Conservation (phyloP, 202 grass and related monocot species). For the Brachypodium distachyon region DNA sequence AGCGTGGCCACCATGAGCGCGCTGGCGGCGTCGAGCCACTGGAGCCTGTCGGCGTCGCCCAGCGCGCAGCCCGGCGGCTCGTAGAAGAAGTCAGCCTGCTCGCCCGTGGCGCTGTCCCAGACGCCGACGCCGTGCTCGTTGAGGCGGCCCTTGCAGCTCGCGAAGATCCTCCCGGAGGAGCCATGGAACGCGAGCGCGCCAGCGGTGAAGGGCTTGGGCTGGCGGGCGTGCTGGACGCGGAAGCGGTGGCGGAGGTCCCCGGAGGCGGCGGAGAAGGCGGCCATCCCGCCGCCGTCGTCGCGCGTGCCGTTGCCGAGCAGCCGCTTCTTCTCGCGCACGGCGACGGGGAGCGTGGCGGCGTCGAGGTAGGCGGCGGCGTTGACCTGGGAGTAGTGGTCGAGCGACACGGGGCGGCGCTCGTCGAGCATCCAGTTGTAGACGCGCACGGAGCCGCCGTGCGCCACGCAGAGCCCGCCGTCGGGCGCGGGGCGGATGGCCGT, state of each 20-base stretch:
- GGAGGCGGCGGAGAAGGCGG: conserved; percentile 49
- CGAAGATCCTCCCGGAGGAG: conserved; percentile 43
- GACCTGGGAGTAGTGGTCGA: conserved; percentile 62
- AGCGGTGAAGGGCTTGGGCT: conserved; percentile 66
- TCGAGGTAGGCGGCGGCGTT: conserved; percentile 77
- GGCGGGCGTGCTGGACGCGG: conserved; percentile 31
- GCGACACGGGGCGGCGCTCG: conserved; percentile 50
- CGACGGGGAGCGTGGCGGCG: conserved; percentile 44
- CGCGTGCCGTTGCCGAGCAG: conserved; percentile 35
- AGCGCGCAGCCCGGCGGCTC: conserved; percentile 52
- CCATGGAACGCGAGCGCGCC: conserved; percentile 47
- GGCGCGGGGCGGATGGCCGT: conserved; percentile 64
- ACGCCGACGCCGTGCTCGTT: conserved; percentile 84
- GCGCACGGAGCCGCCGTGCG: conserved; percentile 68
- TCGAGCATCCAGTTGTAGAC: conserved; percentile 94
- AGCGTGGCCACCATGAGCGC: conserved; percentile 82
- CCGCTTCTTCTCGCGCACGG: conserved; percentile 63
- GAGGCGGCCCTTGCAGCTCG: conserved; percentile 70
- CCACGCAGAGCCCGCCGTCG: conserved; percentile 84
- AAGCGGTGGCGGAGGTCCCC: conserved; percentile 63
- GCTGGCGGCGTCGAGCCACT: conserved; percentile 59
- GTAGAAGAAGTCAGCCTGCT: conserved; percentile 91
- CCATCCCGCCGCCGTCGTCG: conserved; percentile 69
- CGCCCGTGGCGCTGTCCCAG: conserved; percentile 71
- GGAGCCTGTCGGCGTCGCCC: conserved; percentile 92